A percentile compares a stretch with the other conserved stretches of the same genome.
phyloP scores from a whole-genome alignment of 2,329 filamentous ascomycete species.

The Aspergillus sp. region DNA sequence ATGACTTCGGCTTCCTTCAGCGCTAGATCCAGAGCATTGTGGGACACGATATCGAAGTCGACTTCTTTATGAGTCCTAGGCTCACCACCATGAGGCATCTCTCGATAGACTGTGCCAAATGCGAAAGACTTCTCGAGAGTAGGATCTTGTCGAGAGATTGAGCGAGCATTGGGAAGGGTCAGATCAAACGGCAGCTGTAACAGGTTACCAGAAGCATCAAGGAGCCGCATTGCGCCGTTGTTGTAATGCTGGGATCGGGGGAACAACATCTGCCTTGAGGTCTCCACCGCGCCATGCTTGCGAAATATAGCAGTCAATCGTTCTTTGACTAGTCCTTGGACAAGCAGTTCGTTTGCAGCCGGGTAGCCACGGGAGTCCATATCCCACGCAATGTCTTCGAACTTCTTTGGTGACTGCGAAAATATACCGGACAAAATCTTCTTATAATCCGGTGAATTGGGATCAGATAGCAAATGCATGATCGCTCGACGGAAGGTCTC shows the following conservation, averaged over 20 bases:
- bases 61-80: slow-evolving; percentile 83
- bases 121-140: slow-evolving; percentile 74
- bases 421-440: slow-evolving; percentile 88
- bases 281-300: slow-evolving; percentile 83
- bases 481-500: slow-evolving; percentile 84
- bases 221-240: slow-evolving; percentile 69
- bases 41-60: slow-evolving; percentile 93
- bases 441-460: slow-evolving; percentile 80
- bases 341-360: slow-evolving; percentile 55
- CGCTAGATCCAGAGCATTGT: slow-evolving; percentile 74
- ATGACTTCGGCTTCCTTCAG: slow-evolving; percentile 91
- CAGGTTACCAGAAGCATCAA: slow-evolving; percentile 81
- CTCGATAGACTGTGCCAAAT: slow-evolving; percentile 84
- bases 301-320: slow-evolving; percentile 76
- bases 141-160: slow-evolving; percentile 66
- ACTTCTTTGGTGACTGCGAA: slow-evolving; percentile 68
- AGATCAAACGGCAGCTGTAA: slow-evolving; percentile 93
- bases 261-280: slow-evolving; percentile 70
- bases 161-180: slow-evolving; percentile 81
- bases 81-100: slow-evolving; percentile 73
- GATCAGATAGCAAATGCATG: slow-evolving; percentile 70
- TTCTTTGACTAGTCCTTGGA: slow-evolving; percentile 71
- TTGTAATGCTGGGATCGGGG: slow-evolving; percentile 78
- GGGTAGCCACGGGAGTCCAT: slow-evolving; percentile 58
- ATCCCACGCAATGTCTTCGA: slow-evolving; percentile 79